Evolutionary conservation across 1,284 basidiomycete genomes (phyloP).

Genomic region (Ganoderma multipileum): DNA sequence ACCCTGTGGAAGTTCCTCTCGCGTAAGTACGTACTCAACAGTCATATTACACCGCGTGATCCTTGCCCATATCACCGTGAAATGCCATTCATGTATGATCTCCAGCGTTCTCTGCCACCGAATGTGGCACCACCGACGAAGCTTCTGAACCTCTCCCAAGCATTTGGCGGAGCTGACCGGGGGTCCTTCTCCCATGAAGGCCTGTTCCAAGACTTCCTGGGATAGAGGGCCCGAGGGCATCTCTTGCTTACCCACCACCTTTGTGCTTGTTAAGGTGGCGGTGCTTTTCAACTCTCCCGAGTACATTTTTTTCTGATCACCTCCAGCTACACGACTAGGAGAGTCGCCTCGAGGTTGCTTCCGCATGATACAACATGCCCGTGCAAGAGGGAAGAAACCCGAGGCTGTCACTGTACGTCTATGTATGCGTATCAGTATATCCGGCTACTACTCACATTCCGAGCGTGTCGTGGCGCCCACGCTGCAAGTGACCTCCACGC

Average conservation of each 20-base stretch:
- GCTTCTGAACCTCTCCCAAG: constrained; percentile 11
- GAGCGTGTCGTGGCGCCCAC: constrained; percentile 27
- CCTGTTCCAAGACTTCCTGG: constrained; percentile 12
- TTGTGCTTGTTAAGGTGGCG: constrained; percentile 16
- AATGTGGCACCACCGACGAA: constrained; percentile 9
- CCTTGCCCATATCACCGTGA: constrained; percentile 18
- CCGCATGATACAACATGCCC: not conserved
- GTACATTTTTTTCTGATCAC: constrained; percentile 8
- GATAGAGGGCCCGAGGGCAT: constrained; percentile 4
- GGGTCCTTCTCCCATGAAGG: constrained; percentile 11
- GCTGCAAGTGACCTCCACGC: constrained; percentile 30
- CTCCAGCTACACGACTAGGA: constrained; percentile 1
- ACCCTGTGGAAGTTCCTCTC: constrained; percentile 9
- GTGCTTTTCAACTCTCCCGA: constrained; percentile 15
- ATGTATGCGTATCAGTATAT: not conserved
- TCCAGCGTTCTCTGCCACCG: constrained; percentile 25
- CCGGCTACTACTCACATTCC: constrained; percentile 23
- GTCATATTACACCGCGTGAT: constrained; percentile 18
- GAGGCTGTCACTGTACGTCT: not conserved
- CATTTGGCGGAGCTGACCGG: constrained; percentile 2
- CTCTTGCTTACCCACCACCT: constrained; percentile 8
- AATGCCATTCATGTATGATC: constrained; percentile 28
- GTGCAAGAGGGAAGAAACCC: not conserved
- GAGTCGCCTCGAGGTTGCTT: constrained; percentile 8
- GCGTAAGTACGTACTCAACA: constrained; percentile 20